Percentiles rank a stretch among this genome's conserved stretches.
phyloP scores from a whole-genome alignment of 148 eudicot species.

The Persicaria tinctoria region DNA sequence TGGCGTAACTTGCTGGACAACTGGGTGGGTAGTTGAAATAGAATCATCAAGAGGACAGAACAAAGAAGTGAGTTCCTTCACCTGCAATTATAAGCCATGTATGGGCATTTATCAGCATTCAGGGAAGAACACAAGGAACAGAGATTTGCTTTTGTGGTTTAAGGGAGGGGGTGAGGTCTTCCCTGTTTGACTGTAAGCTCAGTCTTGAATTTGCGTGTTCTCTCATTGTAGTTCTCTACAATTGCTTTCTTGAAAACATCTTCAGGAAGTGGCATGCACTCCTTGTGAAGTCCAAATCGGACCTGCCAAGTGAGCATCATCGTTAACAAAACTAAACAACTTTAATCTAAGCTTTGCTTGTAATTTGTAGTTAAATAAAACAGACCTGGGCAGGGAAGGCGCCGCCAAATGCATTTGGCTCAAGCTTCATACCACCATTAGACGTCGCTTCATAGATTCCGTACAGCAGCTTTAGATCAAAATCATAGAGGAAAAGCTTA shows the following conservation, averaged over 20 bases:
- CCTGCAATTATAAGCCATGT: slow-evolving; percentile 38
- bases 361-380: slow-evolving; percentile 6
- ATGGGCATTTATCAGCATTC: neutral
- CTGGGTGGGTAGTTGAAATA: slow-evolving; percentile 24
- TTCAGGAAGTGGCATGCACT: slow-evolving; percentile 65
- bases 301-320: slow-evolving; percentile 37
- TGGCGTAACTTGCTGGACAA: slow-evolving; percentile 18
- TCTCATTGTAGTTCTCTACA: slow-evolving; percentile 52
- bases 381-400: slow-evolving; percentile 76
- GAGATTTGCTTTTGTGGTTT: neutral
- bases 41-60: slow-evolving; percentile 35
- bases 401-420: slow-evolving; percentile 77
- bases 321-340: neutral
- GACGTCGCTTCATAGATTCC: slow-evolving; percentile 62
- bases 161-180: slow-evolving; percentile 9
- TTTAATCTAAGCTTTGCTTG: neutral
- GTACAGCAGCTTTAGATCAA: slow-evolving; percentile 58
- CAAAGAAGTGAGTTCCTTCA: slow-evolving; percentile 35
- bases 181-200: slow-evolving; percentile 61
- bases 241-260: slow-evolving; percentile 60
- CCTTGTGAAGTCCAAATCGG: slow-evolving; percentile 50
- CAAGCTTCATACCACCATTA: slow-evolving; percentile 69
- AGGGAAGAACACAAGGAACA: neutral
- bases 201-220: slow-evolving; percentile 56
- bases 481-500: slow-evolving; percentile 74